A percentile compares a stretch with the other conserved stretches of the same genome.
Conservation (phyloP, 1,284 basidiomycete genomes). For the Fomitopsis betulina region DNA sequence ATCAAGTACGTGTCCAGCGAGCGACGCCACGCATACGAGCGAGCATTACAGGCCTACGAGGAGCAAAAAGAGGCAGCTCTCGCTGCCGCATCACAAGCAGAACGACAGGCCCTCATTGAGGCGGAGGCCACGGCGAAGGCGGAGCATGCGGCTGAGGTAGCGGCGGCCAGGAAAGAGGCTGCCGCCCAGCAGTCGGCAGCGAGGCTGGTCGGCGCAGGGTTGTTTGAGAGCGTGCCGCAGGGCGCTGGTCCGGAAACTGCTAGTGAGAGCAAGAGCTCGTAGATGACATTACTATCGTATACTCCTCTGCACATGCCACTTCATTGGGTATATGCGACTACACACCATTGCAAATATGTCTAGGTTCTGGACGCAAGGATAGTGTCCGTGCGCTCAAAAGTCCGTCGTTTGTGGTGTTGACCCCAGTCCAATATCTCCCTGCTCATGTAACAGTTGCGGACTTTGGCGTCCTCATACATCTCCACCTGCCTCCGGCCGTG, state of each 20-base stretch:
- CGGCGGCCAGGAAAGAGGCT: constrained; percentile 20
- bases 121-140: constrained; percentile 10
- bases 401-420: constrained; percentile 15
- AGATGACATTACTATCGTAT: not conserved
- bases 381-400: not conserved
- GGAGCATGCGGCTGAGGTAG: constrained; percentile 17
- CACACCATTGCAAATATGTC: not conserved
- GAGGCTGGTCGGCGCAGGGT: constrained; percentile 20
- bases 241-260: not conserved
- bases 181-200: constrained; percentile 17
- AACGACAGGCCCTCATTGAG: constrained; percentile 10
- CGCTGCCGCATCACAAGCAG: not conserved
- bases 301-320: not conserved
- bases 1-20: constrained; percentile 95
- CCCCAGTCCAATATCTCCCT: constrained; percentile 65
- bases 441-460: constrained; percentile 71
- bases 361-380: not conserved
- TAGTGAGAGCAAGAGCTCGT: constrained; percentile 1
- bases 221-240: constrained; percentile 21
- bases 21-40: constrained; percentile 80
- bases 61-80: constrained; percentile 19
- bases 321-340: not conserved
- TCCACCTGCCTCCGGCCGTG: constrained; percentile 62
- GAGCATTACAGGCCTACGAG: constrained; percentile 46
- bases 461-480: constrained; percentile 57